These are phyloP conservation scores for Silene vulgaris DNA, from an alignment of 179 eudicot genomes.

Conservation along the genomic window DNA sequence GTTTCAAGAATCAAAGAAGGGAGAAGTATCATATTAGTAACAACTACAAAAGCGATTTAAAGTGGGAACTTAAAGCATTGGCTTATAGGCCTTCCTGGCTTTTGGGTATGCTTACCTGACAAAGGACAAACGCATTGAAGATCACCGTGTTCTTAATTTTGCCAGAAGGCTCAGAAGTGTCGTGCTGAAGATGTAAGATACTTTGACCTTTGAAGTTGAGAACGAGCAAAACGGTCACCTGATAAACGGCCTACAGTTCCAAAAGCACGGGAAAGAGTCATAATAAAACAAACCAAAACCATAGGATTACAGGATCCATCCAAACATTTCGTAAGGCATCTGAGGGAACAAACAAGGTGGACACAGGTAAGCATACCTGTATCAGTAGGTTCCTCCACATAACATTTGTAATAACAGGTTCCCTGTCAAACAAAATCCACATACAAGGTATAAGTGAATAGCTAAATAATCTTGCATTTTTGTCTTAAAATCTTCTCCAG, in stretches of 20 bases:
- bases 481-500: neutral
- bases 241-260: slow-evolving; percentile 60
- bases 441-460: neutral
- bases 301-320: neutral
- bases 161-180: slow-evolving; percentile 33
- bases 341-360: neutral
- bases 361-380: slow-evolving; percentile 42
- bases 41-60: neutral
- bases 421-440: slow-evolving; percentile 39
- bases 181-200: slow-evolving; percentile 44
- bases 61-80: neutral
- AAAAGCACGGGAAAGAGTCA: neutral
- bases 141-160: slow-evolving; percentile 75
- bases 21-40: too few species aligned
- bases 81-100: neutral
- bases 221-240: slow-evolving; percentile 61
- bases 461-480: neutral
- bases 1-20: too few species aligned
- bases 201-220: slow-evolving; percentile 66
- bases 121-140: slow-evolving; percentile 84
- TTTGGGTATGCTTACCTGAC: slow-evolving; percentile 48
- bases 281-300: neutral
- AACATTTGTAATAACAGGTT: slow-evolving; percentile 80
- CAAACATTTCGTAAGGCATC: neutral
- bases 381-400: slow-evolving; percentile 89